Evolutionary conservation across 2,329 filamentous ascomycete species (phyloP), one percentile per base, ranked within the genome.

Genomic region (Sporothrix phasma): DNA sequence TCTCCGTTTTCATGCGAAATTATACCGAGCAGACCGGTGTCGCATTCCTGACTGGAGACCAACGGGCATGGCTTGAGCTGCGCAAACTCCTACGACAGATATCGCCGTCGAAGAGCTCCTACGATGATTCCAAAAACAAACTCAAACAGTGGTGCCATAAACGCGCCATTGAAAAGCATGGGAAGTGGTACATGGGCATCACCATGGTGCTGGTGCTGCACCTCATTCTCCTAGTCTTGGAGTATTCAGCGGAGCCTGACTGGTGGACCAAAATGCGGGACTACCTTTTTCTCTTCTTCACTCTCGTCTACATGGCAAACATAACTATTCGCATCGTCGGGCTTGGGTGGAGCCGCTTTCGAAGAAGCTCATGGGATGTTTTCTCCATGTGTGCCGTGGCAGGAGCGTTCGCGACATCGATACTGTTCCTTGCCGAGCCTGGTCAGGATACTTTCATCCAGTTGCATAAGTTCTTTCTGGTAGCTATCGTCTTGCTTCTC

Each of bases 1-100:
- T 99, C 56, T 97, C 94, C 64, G 94, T 99, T 66, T 99, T 99
- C 75, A 99, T 99, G 94, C 90, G 94, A 66, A 99, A 97, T 74
- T 99, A 99, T 76, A 99, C 94, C 0, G 94, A 99, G 76, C 92
- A 97, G 76, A 99, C 94, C 0, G 94, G 94, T 1, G 94, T 99
- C 49, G 94, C 94, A 2, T 99, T 93, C 73, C 79, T 99, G 70
- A 99, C 94, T 0, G 88, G 92, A 0, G 94, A 99, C 71, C 94
- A 99, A 74, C 87, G 94, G 69, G 96, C 93, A 0, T 99, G 94
- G 94, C 83, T 99, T 15, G 94, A 99, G 74, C 76, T 99, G 69
- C 85, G 94, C 64, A 99, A 99, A 76, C 80, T 97, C 26, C 79
- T 99, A 45, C 84, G 90, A 61, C 94, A 97, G 73, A 92, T 99